Evolutionary conservation across 2,329 filamentous ascomycete species (phyloP), one percentile per base, ranked within the genome.

Genomic region (Fusarium neocosmosporiellum): DNA sequence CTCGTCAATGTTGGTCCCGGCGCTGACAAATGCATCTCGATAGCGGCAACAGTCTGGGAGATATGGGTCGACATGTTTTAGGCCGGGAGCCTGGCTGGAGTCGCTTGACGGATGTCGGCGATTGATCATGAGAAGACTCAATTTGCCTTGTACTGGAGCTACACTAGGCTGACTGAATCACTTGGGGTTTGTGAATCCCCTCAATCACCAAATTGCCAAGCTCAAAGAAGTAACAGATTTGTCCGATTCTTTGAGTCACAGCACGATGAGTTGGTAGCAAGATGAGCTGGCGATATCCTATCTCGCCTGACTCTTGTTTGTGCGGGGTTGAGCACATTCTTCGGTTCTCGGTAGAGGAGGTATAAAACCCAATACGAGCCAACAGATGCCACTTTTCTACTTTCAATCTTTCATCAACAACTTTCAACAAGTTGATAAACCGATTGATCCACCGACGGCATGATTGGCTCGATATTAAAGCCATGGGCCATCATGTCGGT

Each of bases 241-340:
- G 14, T 0, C 41, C 18, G 46, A 1, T 18, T 50, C 14, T 50
- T 7, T n/a, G 24, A 29, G 16, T 50, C 27, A 50, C 5, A 14
- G 11, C 10, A 14, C 2, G 33, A 29, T 29, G 27, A 27, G 27
- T 27, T 33, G 11, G 31, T 10, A n/a, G n/a, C 41, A 48, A 29
- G 43, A 18, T 50, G 43, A 50, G 11, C 31, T 50, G 16, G 46
- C 46, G 46, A 50, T 50, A 31, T 50, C 16, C 14, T 31, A 20
- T 31, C 24, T 50, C 18, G 46, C 10, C 11, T 50, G 46, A 50
- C 27, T 8, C 16, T 50, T 31, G 6, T 29, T 14, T 50, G 46
- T 50, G 46, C 46, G 46, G 46, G 46, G 46, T 50, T 50, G 46
- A 50, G 46, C 46, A 50, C 24, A 50, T 50, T 50, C 46, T 50